These are phyloP conservation scores for Cucurbitaria berberidis DNA, from an alignment of 2,329 filamentous ascomycete genomes.

Conservation along the genomic window DNA sequence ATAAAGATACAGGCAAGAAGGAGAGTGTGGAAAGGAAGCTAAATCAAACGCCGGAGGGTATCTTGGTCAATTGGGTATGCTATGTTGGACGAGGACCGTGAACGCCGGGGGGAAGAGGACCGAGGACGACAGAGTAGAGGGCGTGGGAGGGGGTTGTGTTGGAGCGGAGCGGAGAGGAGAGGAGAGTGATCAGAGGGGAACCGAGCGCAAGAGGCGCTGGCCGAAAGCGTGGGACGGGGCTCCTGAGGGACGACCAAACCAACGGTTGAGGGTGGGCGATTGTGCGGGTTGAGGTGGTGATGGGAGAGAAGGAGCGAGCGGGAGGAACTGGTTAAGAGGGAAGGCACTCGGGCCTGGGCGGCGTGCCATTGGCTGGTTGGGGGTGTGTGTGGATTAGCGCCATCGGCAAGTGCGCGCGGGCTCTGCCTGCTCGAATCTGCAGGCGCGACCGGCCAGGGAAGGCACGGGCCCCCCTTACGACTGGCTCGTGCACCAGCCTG, in stretches of 20 bases:
- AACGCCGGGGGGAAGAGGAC: conserved; percentile 46
- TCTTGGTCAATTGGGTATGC: conserved; percentile 43
- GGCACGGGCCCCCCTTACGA: conserved; percentile 4
- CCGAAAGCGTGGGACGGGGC: conserved; percentile 46
- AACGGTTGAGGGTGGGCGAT: conserved; percentile 29
- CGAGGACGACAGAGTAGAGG: conserved; percentile 37
- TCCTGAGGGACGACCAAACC: conserved; percentile 47
- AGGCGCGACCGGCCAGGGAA: conserved; percentile 22
- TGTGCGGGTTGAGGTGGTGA: conserved; percentile 35
- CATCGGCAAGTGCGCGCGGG: conserved; percentile 26
- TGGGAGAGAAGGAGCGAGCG: conserved; percentile 31
- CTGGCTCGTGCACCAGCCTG: no score
- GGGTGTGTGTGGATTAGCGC: conserved; percentile 19
- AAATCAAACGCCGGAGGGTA: conserved; percentile 43
- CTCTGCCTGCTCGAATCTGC: conserved; percentile 18
- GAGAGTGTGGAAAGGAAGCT: conserved; percentile 20
- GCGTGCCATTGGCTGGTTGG: conserved; percentile 30
- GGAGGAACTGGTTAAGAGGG: conserved; percentile 35
- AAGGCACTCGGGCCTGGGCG: conserved; percentile 19
- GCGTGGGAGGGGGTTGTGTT: conserved; percentile 41
- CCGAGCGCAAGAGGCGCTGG: conserved; percentile 52
- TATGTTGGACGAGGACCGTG: conserved; percentile 41
- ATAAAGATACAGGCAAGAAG: conserved; percentile 30
- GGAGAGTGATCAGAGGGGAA: conserved; percentile 35
- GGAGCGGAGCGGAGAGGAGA: conserved; percentile 30